Base-by-base conservation (phyloP, 106 monocot genomes). In the Chionographis japonica region DNA sequence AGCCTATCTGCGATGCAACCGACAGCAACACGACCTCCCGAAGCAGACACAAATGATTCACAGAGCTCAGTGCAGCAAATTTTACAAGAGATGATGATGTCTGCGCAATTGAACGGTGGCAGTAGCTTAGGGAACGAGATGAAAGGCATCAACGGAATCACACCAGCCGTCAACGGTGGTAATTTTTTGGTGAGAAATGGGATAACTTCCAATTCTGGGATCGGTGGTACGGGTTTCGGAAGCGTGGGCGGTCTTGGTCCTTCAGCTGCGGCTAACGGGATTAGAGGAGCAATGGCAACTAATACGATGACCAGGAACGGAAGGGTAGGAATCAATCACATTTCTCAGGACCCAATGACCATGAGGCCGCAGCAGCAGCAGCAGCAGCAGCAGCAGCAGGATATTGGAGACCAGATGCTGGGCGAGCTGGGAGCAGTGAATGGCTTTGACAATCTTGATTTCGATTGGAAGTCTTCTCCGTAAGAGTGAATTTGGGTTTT, bases 361-460 rank as follows among this genome's bases (percentile, higher is more conserved):
- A 40, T 76, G 56, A 79, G 62, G 62, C 80, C 79, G 42, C 85
- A 81, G 37, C 83, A 79, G 56, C 83, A 79, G 56, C 83, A 79
- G 46, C 80, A 81, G 42, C 85, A 81, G 37, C 83, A 79, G 56
- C 83, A 79, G 56, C 83, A 79, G 46, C 84, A 79, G 52, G 85
- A 85, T 39, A 72, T 85, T 38, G 82, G 82, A 36, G 83, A 72
- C 69, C 74, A 76, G 54, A 68, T 85, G 10, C 27, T 85, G 61
- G 68, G 73, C 2, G 83, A 80, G 50, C 66, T 85, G 37, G 74
- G 82, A 54, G 39, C 68, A 2, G 62, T 65, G 41, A 88, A 83
- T 73, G 83, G 74, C 74, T 93, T 88, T 79, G 86, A 77, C 77
- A 88, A 88, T 63, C 53, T 85, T 61, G 76, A 81, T 46, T 88